Conservation (phyloP, 2,329 filamentous ascomycete genomes). For the Dactylellina parvicollis region DNA sequence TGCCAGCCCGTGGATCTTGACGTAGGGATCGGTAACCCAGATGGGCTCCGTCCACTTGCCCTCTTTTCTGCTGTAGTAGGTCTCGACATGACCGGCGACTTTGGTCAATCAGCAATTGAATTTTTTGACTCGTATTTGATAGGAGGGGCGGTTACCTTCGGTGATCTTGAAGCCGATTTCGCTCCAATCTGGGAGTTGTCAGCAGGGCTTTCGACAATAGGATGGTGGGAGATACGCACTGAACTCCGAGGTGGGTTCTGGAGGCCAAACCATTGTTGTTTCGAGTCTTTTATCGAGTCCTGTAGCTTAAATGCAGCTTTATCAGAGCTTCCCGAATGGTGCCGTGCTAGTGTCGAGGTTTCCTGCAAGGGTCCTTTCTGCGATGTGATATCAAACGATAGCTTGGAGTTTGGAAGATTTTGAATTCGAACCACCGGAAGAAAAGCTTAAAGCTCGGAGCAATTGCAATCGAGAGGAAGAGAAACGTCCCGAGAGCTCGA, state of each 20-base stretch:
- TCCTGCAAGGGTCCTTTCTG: constrained; percentile 24
- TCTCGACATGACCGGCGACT: constrained; percentile 96
- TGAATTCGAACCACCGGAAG: neutral
- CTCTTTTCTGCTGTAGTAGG: constrained; percentile 78
- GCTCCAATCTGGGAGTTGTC: constrained; percentile 75
- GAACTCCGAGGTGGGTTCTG: constrained; percentile 46
- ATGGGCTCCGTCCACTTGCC: constrained; percentile 79
- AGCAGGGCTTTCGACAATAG: neutral
- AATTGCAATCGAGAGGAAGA: neutral
- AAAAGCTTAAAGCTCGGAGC: neutral
- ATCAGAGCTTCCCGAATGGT: constrained; percentile 22
- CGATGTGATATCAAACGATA: constrained; percentile 10
- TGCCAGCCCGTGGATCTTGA: constrained; percentile 93
- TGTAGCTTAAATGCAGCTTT: constrained; percentile 4
- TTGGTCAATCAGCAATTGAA: constrained; percentile 32
- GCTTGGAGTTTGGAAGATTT: neutral
- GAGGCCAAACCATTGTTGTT: constrained; percentile 43
- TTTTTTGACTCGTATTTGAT: constrained; percentile 2
- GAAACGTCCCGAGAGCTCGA: neutral
- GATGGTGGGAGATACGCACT: neutral
- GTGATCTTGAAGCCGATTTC: constrained; percentile 92
- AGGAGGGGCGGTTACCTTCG: constrained; percentile 72
- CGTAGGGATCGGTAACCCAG: constrained; percentile 83
- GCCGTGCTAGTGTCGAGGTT: constrained; percentile 28
- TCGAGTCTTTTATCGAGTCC: neutral